phyloP scores from a whole-genome alignment of 805 yeast genomes.

The Zygosaccharomyces gambellarensis region DNA sequence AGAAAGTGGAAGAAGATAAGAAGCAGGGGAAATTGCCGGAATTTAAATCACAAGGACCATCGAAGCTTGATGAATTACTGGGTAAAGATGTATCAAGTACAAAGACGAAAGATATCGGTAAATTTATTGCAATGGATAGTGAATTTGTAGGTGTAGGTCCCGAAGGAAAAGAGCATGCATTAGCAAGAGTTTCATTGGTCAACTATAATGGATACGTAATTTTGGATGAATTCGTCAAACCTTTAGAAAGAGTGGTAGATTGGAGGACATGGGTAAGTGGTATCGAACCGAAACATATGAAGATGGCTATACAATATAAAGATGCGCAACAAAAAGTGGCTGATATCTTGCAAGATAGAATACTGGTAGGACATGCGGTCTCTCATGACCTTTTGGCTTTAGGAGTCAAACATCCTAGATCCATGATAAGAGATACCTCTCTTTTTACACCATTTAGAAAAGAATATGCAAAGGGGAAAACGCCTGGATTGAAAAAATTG shows the following conservation, averaged over 20 bases:
- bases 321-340: conserved; percentile 59
- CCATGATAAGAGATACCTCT: conserved; percentile 69
- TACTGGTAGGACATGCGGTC: conserved; percentile 82
- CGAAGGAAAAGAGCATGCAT: conserved; percentile 60
- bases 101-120: conserved; percentile 52
- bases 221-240: conserved; percentile 70
- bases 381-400: conserved; percentile 72
- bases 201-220: conserved; percentile 72
- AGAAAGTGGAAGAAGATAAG: conserved; percentile 21
- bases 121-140: conserved; percentile 80
- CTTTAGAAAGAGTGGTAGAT: conserved; percentile 71
- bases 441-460: conserved; percentile 52
- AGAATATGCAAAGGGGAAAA: conserved; percentile 53
- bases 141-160: conserved; percentile 91
- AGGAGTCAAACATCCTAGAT: conserved; percentile 60
- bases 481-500: conserved; percentile 68
- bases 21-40: conserved; percentile 22
- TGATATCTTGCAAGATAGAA: conserved; percentile 47
- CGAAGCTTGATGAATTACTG: not conserved
- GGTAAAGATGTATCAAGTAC: conserved; percentile 6
- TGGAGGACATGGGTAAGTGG: conserved; percentile 96
- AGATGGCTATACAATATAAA: conserved; percentile 57
- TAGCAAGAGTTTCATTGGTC: conserved; percentile 85
- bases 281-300: conserved; percentile 64
- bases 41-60: conserved; percentile 13